phyloP scores from a whole-genome alignment of 192 early-diverging fungal genomes.

The Obelidium mucronatum region DNA sequence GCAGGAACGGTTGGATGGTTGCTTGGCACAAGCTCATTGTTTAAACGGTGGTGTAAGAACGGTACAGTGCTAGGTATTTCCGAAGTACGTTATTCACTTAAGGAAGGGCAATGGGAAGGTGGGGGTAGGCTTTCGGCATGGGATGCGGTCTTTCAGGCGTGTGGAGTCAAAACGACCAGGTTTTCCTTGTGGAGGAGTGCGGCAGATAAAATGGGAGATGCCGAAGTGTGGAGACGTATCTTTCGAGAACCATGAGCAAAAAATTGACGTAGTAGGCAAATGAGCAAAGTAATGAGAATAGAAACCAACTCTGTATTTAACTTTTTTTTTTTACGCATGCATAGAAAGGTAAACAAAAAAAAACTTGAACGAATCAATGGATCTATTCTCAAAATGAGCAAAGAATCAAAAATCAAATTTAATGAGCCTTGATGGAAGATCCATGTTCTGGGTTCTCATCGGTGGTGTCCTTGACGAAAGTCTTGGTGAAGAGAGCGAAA shows the following conservation, averaged over 20 bases:
- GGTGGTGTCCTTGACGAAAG: too few relatives aligned
- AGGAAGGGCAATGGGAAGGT: not conserved
- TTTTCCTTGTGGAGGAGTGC: not conserved
- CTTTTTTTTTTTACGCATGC: not conserved
- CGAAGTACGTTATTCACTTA: slow-evolving; percentile 18
- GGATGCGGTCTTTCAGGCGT: not conserved
- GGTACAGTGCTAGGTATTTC: not conserved
- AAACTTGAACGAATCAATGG: not conserved
- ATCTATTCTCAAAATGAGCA: not conserved
- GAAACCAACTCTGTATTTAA: too few relatives aligned
- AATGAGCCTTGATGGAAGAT: too few relatives aligned
- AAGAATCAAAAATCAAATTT: not conserved
- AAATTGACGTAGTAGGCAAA: too few relatives aligned
- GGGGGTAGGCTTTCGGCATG: not conserved
- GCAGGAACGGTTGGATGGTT: not conserved
- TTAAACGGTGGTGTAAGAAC: not conserved
- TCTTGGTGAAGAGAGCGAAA: too few relatives aligned
- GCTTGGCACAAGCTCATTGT: not conserved
- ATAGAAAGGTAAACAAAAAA: not conserved
- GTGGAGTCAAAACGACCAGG: not conserved
- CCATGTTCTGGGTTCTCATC: too few relatives aligned
- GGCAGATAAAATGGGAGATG: not conserved
- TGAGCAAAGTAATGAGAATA: too few relatives aligned
- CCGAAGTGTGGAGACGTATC: not conserved
- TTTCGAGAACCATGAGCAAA: not conserved